Evolutionary conservation across 2,329 filamentous ascomycete genomes (phyloP).

Genomic region (Bimuria novae-zelandiae): DNA sequence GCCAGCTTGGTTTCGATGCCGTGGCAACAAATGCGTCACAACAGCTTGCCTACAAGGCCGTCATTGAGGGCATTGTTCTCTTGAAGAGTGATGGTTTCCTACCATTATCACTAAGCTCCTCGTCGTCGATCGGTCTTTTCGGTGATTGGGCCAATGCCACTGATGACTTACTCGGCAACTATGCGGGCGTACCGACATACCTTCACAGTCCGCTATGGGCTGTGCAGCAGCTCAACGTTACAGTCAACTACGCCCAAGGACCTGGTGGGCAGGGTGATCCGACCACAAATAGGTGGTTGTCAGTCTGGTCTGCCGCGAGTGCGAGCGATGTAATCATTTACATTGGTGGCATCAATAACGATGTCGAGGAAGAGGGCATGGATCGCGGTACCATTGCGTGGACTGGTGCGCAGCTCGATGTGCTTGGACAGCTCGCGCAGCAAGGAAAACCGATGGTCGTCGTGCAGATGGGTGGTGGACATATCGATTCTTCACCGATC

Average conservation of each 20-base stretch:
- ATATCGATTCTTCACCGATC: constrained; percentile 58
- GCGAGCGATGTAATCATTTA: constrained; percentile 55
- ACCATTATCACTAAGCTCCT: constrained; percentile 48
- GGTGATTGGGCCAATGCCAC: constrained; percentile 62
- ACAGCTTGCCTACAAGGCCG: constrained; percentile 60
- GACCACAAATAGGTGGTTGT: constrained; percentile 29
- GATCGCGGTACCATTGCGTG: constrained; percentile 59
- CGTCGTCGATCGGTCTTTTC: constrained; percentile 59
- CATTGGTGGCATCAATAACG: constrained; percentile 60
- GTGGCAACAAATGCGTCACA: constrained; percentile 56
- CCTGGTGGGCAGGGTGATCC: constrained; percentile 35
- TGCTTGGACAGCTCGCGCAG: constrained; percentile 55
- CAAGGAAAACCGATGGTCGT: constrained; percentile 58
- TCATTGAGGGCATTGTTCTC: constrained; percentile 55
- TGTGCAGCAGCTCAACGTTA: constrained; percentile 52
- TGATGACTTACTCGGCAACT: constrained; percentile 63
- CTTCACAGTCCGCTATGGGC: constrained; percentile 59
- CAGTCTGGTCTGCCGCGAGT: constrained; percentile 27
- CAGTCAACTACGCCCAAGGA: constrained; percentile 33
- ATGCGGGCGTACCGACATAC: constrained; percentile 61
- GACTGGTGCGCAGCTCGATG: constrained; percentile 56
- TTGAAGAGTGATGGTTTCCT: constrained; percentile 58
- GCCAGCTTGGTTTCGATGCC: constrained; percentile 25
- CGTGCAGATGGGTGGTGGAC: constrained; percentile 55
- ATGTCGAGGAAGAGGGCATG: constrained; percentile 56